A percentile compares a stretch with the other conserved stretches of the same genome.
Conservation (phyloP, 495 filamentous ascomycete species). For the Podospora appendiculata region DNA sequence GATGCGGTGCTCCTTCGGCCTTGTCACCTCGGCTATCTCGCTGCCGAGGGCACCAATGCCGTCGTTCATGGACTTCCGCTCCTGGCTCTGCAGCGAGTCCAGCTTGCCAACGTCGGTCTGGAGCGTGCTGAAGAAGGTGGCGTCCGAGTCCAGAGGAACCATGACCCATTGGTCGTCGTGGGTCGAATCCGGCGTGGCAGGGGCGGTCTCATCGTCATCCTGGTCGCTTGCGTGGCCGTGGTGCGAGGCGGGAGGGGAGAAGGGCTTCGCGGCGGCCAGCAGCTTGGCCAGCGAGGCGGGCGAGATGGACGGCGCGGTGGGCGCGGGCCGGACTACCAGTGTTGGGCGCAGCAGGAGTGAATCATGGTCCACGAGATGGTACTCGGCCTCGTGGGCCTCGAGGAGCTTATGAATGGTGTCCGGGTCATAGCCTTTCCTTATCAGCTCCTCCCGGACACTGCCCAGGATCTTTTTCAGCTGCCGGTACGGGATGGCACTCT, state of each 20-base stretch:
- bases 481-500: conserved; percentile 62
- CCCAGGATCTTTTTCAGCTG: conserved; percentile 72
- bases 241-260: neutral
- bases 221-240: neutral
- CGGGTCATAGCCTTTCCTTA: conserved; percentile 50
- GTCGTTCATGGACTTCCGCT: conserved; percentile 45
- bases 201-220: neutral
- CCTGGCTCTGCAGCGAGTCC: conserved; percentile 49
- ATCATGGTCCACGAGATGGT: conserved; percentile 34
- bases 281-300: neutral
- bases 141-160: conserved; percentile 58
- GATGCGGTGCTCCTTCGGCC: conserved; percentile 35
- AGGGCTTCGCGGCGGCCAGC: neutral
- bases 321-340: conserved; percentile 17
- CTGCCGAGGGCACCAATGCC: conserved; percentile 49
- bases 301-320: neutral
- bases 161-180: conserved; percentile 35
- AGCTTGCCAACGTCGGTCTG: conserved; percentile 53
- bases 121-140: conserved; percentile 60
- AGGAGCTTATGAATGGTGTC: conserved; percentile 49
- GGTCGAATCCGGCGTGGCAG: neutral
- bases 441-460: conserved; percentile 54
- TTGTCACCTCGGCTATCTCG: conserved; percentile 48
- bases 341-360: conserved; percentile 17
- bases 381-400: conserved; percentile 34